Base-by-base conservation (phyloP, 257 asterid species). In the Linaria vulgaris region DNA sequence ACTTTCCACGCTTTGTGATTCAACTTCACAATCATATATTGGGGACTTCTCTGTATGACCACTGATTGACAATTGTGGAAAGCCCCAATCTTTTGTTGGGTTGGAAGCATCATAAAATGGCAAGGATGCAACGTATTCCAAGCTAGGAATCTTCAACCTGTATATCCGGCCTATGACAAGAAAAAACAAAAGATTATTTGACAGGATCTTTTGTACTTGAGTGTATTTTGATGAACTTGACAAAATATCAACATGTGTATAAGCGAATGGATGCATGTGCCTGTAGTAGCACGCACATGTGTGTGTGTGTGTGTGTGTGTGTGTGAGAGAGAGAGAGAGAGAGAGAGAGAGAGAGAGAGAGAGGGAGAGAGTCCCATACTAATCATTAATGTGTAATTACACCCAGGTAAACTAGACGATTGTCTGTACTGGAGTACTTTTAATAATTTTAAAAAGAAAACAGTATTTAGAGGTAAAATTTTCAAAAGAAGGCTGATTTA, bases 31-130 rank as follows among this genome's bases (percentile, higher is more conserved):
- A 75, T 74, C 74, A 61, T 61, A n/a, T 43, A 68, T 66, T 31
- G 75, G 69, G 47, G 48, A 63, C 68, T 75, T 76, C 17, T 79
- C 67, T 30, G 50, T 52, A 22, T 63, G 74, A 55, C 60, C 60
- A 72, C 64, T 59, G 23, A 76, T 37, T 39, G 88, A 85, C 60
- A 92, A 69, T 67, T 78, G 84, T 2, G 99, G 95, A 66, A 83
- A 92, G 60, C 84, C 80, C 97, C 97, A 89, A 46, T 81, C 88
- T 74, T 81, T 84, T 11, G 97, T 87, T 49, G 97, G 97, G 71
- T 89, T 72, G 37, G 95, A 82, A 64, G 96, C 84, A 87, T 89
- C 96, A 63, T 85, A 85, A 56, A 61, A 64, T 15, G 87, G 68
- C 48, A 74, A 68, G 57, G 94, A 76, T 61, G 94, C 82, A 76